phyloP scores from a whole-genome alignment of 495 filamentous ascomycete species.

The Penicillium herquei region DNA sequence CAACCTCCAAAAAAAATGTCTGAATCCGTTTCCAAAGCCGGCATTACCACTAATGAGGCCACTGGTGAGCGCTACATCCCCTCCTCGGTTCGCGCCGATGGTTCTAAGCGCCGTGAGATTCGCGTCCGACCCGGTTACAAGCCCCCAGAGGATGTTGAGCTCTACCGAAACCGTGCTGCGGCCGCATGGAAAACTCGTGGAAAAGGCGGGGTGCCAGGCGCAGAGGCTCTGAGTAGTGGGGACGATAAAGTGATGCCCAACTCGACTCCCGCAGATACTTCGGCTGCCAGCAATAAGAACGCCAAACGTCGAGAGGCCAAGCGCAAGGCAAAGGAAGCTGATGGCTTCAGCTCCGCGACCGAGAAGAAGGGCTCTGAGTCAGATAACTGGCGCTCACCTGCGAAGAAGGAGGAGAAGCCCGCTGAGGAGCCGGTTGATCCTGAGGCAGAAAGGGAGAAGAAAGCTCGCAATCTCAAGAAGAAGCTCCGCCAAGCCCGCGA shows the following conservation, averaged over 20 bases:
- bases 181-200: slow-evolving; percentile 82
- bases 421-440: slow-evolving; percentile 48
- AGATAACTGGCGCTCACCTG: slow-evolving; percentile 28
- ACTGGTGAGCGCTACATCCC: slow-evolving; percentile 87
- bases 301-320: slow-evolving; percentile 89
- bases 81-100: slow-evolving; percentile 80
- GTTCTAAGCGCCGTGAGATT: slow-evolving; percentile 85
- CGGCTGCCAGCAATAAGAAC: slow-evolving; percentile 74
- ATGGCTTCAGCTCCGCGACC: slow-evolving; percentile 33
- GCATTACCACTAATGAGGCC: slow-evolving; percentile 69
- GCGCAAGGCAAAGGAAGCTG: slow-evolving; percentile 74
- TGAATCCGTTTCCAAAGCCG: slow-evolving; percentile 46
- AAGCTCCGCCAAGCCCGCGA: slow-evolving; percentile 93
- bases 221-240: slow-evolving; percentile 57
- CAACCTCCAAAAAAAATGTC: slow-evolving; percentile 22
- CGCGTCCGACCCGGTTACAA: slow-evolving; percentile 89
- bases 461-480: slow-evolving; percentile 90
- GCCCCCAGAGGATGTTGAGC: slow-evolving; percentile 92
- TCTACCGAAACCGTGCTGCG: slow-evolving; percentile 91
- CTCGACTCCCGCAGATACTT: slow-evolving; percentile 38
- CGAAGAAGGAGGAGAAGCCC: slow-evolving; percentile 34
- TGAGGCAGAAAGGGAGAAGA: slow-evolving; percentile 85
- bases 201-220: slow-evolving; percentile 76
- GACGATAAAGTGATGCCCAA: slow-evolving; percentile 32
- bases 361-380: slow-evolving; percentile 38